These are phyloP conservation scores for Sporothrix curviconia DNA, from an alignment of 2,329 filamentous ascomycete species.

Conservation along the genomic window DNA sequence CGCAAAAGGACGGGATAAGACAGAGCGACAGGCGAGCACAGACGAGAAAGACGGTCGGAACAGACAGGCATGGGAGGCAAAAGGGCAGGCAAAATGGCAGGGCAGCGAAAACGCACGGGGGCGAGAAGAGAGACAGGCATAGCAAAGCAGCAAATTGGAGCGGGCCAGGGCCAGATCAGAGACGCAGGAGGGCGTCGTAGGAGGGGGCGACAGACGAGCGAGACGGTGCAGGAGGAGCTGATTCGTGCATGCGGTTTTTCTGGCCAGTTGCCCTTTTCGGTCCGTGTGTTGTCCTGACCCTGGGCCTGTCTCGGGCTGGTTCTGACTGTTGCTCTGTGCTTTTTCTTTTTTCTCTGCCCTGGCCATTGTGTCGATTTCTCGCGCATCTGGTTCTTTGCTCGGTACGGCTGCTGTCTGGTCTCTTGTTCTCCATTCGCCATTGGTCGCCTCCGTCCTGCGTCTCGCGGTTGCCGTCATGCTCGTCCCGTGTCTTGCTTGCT, in stretches of 20 bases:
- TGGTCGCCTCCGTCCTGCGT: not conserved
- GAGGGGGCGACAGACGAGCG: constrained; percentile 8
- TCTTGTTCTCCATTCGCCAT: not conserved
- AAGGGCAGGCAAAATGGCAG: not conserved
- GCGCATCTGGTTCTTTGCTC: not conserved
- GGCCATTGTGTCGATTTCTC: not conserved
- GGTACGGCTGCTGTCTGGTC: not conserved
- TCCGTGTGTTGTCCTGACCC: too few species aligned
- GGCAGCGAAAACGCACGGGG: not conserved
- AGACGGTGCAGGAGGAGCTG: constrained; percentile 9
- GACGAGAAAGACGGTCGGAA: constrained; percentile 9
- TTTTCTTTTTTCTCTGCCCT: not conserved
- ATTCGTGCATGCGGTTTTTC: constrained; percentile 12
- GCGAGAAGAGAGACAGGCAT: not conserved
- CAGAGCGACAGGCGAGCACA: not conserved
- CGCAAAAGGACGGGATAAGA: not conserved
- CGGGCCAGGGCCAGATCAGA: not conserved
- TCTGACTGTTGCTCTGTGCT: not conserved
- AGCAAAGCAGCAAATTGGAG: not conserved
- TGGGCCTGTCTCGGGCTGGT: too few species aligned
- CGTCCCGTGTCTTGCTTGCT: not conserved
- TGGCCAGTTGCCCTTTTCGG: not conserved
- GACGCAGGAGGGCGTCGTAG: too few species aligned
- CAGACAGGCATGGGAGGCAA: not conserved
- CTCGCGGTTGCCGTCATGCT: too few species aligned